A percentile compares a stretch with the other conserved stretches of the same genome.
Conservation (phyloP, 495 filamentous ascomycete genomes). For the Astrothelium subdiscretum region DNA sequence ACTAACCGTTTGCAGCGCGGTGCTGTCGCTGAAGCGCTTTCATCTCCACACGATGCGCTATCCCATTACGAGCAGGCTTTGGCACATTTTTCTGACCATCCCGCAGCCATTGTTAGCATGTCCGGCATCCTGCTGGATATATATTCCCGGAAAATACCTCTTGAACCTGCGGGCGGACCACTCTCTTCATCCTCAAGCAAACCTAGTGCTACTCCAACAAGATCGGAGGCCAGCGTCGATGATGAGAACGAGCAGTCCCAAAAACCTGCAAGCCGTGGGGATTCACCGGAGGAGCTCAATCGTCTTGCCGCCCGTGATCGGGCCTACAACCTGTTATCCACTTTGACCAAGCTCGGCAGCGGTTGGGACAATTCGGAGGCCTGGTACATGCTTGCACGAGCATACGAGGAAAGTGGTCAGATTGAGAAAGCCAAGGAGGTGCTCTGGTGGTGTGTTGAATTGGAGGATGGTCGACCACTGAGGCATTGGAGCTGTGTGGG, state of each 20-base stretch:
- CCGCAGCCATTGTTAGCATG: slow-evolving; percentile 67
- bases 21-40: slow-evolving; percentile 50
- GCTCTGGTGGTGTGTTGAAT: slow-evolving; percentile 66
- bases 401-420: slow-evolving; percentile 75
- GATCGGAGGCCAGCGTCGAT: not conserved
- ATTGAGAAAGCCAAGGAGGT: slow-evolving; percentile 67
- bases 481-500: slow-evolving; percentile 47
- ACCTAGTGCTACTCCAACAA: not conserved
- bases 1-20: slow-evolving; percentile 48
- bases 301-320: slow-evolving; percentile 76
- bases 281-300: slow-evolving; percentile 49
- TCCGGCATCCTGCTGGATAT: slow-evolving; percentile 78
- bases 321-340: slow-evolving; percentile 68
- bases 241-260: not conserved
- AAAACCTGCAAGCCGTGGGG: not conserved
- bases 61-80: slow-evolving; percentile 71
- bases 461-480: slow-evolving; percentile 54
- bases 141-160: slow-evolving; percentile 51
- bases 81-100: slow-evolving; percentile 60
- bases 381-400: slow-evolving; percentile 78
- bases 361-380: slow-evolving; percentile 93
- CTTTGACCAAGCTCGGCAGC: slow-evolving; percentile 69
- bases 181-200: not conserved
- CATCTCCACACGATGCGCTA: slow-evolving; percentile 52
- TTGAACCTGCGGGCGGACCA: slow-evolving; percentile 25